Evolutionary conservation across 768 basidiomycete genomes (phyloP), one percentile per base, ranked within the genome.

Genomic region (Tricholoma matsutake): DNA sequence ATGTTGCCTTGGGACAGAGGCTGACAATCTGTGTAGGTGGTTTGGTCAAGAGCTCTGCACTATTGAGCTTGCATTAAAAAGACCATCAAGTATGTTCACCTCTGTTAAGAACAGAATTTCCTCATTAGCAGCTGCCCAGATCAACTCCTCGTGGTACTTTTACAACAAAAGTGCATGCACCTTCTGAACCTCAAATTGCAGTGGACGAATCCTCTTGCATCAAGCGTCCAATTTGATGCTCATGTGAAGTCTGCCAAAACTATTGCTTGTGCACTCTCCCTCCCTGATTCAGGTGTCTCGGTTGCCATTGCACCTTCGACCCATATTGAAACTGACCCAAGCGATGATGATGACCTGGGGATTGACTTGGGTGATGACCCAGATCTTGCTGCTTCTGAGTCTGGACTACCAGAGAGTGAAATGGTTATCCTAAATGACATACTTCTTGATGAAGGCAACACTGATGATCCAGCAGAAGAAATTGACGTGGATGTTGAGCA

Each of bases 11-110:
- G 65, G 62, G 0, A 22, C 47, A n/a, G n/a, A n/a, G n/a, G n/a
- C n/a, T n/a, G n/a, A n/a, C n/a, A n/a, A n/a, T n/a, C n/a, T n/a
- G n/a, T 75, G 71, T 28, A 47, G 59, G 0, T 80, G 77, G 76
- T 77, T 71, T 58, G 64, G 69, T 0, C 41, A 59, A 4, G 75
- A 79, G 54, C 55, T 78, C 0, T 41, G 56, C 0, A 66, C 69
- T 0, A 56, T 76, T 0, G 71, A 69, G 34, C 20, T 67, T 11
- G 68, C 71, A 0, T 34, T 74, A 0, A 25, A 41, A 10, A 31
- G 54, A 6, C 65, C 67, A 25, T 11, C 35, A 4, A 64, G 73
- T 74, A 45, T 47, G 65, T 63, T 28, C 25, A 18, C 37, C 11
- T 37, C 37, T 37, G 5, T 37, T 11, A 6, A 4, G 11, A 37